phyloP scores from a whole-genome alignment of 2,329 filamentous ascomycete genomes.

The Herpotrichia juniperi region DNA sequence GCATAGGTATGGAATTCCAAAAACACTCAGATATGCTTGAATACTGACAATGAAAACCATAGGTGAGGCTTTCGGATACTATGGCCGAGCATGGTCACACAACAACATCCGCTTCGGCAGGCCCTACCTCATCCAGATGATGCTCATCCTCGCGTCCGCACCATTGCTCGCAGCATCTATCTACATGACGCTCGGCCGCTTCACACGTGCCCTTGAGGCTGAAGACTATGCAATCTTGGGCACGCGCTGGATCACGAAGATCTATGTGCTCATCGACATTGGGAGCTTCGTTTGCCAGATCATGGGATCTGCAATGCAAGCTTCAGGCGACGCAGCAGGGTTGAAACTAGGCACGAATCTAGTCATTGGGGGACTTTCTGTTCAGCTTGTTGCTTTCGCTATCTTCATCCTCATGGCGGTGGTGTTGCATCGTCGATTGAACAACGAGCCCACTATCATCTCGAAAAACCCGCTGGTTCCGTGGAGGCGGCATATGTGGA shows the following conservation, averaged over 20 bases:
- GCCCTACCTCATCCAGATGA: constrained; percentile 7
- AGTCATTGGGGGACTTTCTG: constrained; percentile 18
- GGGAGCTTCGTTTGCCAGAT: constrained; percentile 27
- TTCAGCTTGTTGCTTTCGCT: constrained; percentile 20
- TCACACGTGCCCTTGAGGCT: constrained; percentile 1
- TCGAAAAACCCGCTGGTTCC: constrained; percentile 5
- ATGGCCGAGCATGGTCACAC: constrained; percentile 18
- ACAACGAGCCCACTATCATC: constrained; percentile 9
- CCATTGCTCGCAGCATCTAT: constrained; percentile 1
- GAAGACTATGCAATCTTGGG: constrained; percentile 3
- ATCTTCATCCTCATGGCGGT: constrained; percentile 18
- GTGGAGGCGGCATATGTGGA: constrained; percentile 17
- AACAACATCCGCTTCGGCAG: constrained; percentile 17
- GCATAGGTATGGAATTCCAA: background rate
- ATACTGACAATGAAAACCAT: background rate
- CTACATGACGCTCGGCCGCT: constrained; percentile 7
- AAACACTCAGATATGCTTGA: background rate
- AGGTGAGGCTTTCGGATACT: constrained; percentile 28
- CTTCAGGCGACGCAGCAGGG: constrained; percentile 12
- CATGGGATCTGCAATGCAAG: constrained; percentile 23
- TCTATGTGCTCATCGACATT: constrained; percentile 27
- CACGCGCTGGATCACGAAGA: constrained; percentile 15
- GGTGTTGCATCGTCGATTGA: constrained; percentile 17
- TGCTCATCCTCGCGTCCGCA: constrained; percentile 5
- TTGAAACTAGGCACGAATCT: constrained; percentile 12